phyloP scores from a whole-genome alignment of 768 basidiomycete species.

The Pseudohyphozyma bogoriensis region DNA sequence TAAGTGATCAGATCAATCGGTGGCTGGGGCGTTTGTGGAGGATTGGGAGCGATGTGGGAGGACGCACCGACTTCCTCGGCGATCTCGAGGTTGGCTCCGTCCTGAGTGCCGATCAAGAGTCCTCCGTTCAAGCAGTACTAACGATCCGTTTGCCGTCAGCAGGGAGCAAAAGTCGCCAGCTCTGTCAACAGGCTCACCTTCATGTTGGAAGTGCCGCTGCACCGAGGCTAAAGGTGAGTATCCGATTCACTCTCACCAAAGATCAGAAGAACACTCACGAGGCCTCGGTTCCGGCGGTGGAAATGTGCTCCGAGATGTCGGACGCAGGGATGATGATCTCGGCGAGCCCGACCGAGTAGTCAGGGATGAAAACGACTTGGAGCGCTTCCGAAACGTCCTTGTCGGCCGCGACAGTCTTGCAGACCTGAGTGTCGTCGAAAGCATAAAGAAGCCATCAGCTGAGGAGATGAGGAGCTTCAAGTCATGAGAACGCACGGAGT shows the following conservation, averaged over 20 bases:
- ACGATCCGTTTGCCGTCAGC: slow-evolving; percentile 83
- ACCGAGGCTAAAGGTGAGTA: not conserved
- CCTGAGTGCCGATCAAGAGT: slow-evolving; percentile 49
- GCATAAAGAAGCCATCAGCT: slow-evolving; percentile 38
- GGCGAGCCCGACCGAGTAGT: slow-evolving; percentile 53
- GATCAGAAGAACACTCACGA: slow-evolving; percentile 42
- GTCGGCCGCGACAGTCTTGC: slow-evolving; percentile 66
- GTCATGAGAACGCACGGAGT: too few relatives aligned
- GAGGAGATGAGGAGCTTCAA: too few relatives aligned
- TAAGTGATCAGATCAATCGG: too few relatives aligned
- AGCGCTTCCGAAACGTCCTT: slow-evolving; percentile 73
- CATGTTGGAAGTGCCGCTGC: slow-evolving; percentile 33
- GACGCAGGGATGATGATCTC: slow-evolving; percentile 51
- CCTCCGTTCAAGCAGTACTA: slow-evolving; percentile 80
- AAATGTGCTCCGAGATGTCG: slow-evolving; percentile 93
- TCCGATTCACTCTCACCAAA: slow-evolving; percentile 60
- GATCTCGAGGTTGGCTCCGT: slow-evolving; percentile 95
- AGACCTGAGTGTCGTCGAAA: slow-evolving; percentile 59
- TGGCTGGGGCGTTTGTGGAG: too few relatives aligned
- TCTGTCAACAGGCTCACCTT: slow-evolving; percentile 69
- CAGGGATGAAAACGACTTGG: slow-evolving; percentile 86
- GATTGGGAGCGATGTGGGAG: too few relatives aligned
- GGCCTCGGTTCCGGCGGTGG: slow-evolving; percentile 85
- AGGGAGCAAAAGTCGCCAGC: too few relatives aligned
- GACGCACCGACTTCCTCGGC: slow-evolving; percentile 90